Percentiles rank a stretch among this genome's conserved stretches.
These are phyloP conservation scores for Saccharomycopsis sp. DNA, from an alignment of 805 yeast genomes.

Conservation along the genomic window DNA sequence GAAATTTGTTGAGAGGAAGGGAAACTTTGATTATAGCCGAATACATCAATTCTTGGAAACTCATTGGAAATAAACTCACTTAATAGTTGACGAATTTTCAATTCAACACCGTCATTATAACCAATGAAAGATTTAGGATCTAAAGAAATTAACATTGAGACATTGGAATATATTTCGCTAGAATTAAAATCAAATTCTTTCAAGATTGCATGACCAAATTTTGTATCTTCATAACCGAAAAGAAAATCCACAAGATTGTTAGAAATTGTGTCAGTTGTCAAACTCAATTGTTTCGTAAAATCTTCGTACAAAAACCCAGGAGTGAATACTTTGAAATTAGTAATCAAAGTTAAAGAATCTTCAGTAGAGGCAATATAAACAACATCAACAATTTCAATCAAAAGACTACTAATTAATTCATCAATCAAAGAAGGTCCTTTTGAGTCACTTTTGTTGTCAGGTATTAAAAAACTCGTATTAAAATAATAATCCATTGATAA, in stretches of 20 bases:
- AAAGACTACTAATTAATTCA: neutral
- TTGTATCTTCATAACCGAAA: conserved; percentile 7
- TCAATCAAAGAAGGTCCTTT: neutral
- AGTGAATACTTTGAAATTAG: conserved; percentile 5
- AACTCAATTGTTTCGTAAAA: neutral
- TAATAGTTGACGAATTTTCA: conserved; percentile 21
- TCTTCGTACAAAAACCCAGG: conserved; percentile 2
- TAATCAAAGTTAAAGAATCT: conserved; percentile 6
- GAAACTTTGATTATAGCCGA: conserved; percentile 23
- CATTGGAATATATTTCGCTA: conserved; percentile 4
- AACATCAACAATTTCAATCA: conserved; percentile 6
- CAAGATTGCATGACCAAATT: conserved; percentile 9
- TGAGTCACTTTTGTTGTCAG: too few species aligned
- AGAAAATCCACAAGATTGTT: conserved; percentile 9
- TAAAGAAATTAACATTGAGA: conserved; percentile 10
- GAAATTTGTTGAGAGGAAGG: conserved; percentile 21
- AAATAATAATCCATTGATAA: too few species aligned
- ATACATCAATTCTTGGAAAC: conserved; percentile 24
- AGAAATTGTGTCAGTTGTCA: neutral
- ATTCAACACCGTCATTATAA: conserved; percentile 23
- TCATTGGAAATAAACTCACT: conserved; percentile 32
- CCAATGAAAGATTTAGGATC: conserved; percentile 1
- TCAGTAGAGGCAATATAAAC: conserved; percentile 8
- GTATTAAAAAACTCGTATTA: too few species aligned
- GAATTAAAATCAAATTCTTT: conserved; percentile 10